A percentile compares a stretch with the other conserved stretches of the same genome.
Evolutionary conservation across 768 basidiomycete species (phyloP).

Genomic region (Plicaturopsis crispa): DNA sequence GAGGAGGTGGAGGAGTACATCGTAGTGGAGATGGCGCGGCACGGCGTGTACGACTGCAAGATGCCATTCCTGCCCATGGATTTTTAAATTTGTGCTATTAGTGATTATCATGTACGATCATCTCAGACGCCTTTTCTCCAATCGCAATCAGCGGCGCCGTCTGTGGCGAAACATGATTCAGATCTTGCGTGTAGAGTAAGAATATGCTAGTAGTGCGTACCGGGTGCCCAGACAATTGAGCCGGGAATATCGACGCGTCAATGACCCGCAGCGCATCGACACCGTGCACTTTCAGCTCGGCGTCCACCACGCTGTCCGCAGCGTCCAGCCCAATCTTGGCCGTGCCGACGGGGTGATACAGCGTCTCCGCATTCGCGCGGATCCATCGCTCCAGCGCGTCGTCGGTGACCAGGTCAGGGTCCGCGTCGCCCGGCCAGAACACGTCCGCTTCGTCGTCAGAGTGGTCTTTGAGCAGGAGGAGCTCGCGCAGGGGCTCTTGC

Average conservation of each 20-base stretch:
- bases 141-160: not conserved
- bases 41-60: too few species aligned
- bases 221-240: not conserved
- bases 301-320: conserved; percentile 9
- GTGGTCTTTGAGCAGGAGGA: conserved; percentile 6
- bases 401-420: conserved; percentile 11
- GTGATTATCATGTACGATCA: too few species aligned
- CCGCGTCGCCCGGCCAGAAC: conserved; percentile 16
- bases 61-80: too few species aligned
- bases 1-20: too few species aligned
- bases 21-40: too few species aligned
- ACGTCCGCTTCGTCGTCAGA: conserved; percentile 7
- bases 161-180: not conserved
- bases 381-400: conserved; percentile 11
- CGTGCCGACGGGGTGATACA: conserved; percentile 25
- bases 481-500: conserved; percentile 7
- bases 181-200: not conserved
- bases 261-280: conserved; percentile 29
- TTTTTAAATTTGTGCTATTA: too few species aligned
- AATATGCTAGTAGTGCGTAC: too few species aligned
- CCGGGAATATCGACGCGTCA: conserved; percentile 21
- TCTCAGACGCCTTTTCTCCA: not conserved
- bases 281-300: conserved; percentile 10
- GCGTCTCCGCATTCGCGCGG: conserved; percentile 9
- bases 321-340: conserved; percentile 15